Evolutionary conservation across 1,139 yeast genomes (phyloP), one percentile per base, ranked within the genome.

Genomic region (Hanseniaspora uvarum): DNA sequence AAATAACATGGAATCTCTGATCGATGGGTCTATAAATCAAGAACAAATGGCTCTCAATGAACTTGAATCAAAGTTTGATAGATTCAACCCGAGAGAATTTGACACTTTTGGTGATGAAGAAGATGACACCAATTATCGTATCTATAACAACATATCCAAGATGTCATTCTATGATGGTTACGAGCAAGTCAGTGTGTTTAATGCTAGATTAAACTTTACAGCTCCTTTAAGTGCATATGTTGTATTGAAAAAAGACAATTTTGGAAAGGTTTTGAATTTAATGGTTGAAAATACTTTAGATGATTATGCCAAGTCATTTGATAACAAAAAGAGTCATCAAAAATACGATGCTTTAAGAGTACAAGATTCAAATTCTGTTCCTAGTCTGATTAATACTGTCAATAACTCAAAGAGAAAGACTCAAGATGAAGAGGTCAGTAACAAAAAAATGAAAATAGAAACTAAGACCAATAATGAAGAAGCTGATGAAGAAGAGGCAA

Each of bases 181-280:
- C 12, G 66, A 65, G 23, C 63, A 66, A 2, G 61, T 65, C 2
- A 57, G 57, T n/a, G 56, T 63, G n/a, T 61, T 65, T 46, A 66
- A 65, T 28, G 66, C 68, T 6, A 57, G 68, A 44, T 57, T 65
- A 14, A 58, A 61, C 12, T 62, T 65, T 1, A 57, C 59, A 2
- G 68, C 66, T 2, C 68, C 69, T 1, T 49, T 65, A 34, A 62
- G 65, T 28, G 56, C 61, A 21, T 56, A 58, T 1, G 59, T 75
- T 23, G 66, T 78, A 65, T 56, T 69, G 11, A 72, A 72, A 56
- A 72, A 72, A 55, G 85, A 80, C 61, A 70, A 69, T 1, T 79
- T 71, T 23, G 63, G 76, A 37, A 63, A 67, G 18, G 65, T 71
- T 8, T 58, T 71, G 24, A 64, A 71, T 62, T 46, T 61, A 8